Evolutionary conservation across 305 asterid species (phyloP).

Genomic region (Fraxinus dipetala): DNA sequence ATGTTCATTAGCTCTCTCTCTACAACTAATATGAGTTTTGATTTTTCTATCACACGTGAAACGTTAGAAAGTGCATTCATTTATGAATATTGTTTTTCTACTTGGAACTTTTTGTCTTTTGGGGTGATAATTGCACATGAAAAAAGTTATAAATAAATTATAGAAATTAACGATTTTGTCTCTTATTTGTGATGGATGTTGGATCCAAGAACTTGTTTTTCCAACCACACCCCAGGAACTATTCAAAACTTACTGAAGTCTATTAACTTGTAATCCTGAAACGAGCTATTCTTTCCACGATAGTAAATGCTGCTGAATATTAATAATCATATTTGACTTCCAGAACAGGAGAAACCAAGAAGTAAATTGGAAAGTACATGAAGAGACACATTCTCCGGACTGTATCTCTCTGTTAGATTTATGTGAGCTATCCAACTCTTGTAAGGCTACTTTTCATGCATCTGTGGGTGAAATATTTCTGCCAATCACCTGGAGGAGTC

Average conservation of each 20-base stretch:
- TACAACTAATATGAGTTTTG: not conserved
- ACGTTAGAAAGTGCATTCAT: not conserved
- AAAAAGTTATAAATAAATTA: not conserved
- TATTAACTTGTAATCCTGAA: not conserved
- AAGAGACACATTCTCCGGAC: conserved; percentile 46
- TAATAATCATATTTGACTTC: conserved; percentile 16
- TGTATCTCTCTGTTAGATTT: conserved; percentile 51
- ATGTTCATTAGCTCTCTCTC: not conserved
- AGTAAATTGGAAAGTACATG: conserved; percentile 60
- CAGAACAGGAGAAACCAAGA: conserved; percentile 45
- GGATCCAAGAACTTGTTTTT: not conserved
- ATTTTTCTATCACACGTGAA: not conserved
- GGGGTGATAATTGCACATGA: not conserved
- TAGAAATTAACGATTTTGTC: not conserved
- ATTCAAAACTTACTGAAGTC: not conserved
- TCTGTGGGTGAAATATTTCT: conserved; percentile 66
- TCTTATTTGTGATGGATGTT: not conserved
- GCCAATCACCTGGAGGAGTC: conserved; percentile 56
- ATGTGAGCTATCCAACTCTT: conserved; percentile 34
- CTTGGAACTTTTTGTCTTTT: not conserved
- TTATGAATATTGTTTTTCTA: not conserved
- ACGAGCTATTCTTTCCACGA: not conserved
- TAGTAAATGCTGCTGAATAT: conserved; percentile 4
- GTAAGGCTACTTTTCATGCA: conserved; percentile 50
- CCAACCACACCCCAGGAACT: not conserved